Evolutionary conservation across 177 flowering plant genomes (phyloP), one percentile per base, ranked within the genome.

Genomic region (Tripterygium wilfordii): DNA sequence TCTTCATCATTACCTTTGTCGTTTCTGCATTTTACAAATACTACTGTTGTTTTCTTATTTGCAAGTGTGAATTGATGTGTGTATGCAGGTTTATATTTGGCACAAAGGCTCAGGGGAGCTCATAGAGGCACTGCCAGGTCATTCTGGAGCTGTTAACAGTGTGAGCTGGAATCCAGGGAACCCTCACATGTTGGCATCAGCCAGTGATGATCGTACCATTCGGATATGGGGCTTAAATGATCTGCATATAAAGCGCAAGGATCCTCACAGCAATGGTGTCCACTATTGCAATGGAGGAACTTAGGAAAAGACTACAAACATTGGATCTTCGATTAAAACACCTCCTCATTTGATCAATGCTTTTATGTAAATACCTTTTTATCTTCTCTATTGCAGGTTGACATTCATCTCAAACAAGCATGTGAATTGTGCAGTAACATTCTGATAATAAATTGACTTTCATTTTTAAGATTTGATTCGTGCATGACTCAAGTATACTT

Each of bases 121-220:
- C 30, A 39, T 84, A 15, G 67, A 48, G 47, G 65, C 60, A 41
- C 64, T 88, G 54, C 71, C 83, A 20, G 96, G 96, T 25, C 96
- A 88, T 59, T 80, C 94, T 36, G 96, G 91, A 16, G 66, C 79
- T 33, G 87, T 88, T 10, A 88, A 85, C 51, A 78, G 83, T 64
- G 91, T 88, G n/a, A 79, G 83, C 69, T 88, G 96, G 96, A 88
- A 88, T 54, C 95, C 92, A 0, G 55, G 54, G n/a, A 69, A 84
- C 45, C 82, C 79, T 6, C 83, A 85, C 62, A 83, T 88, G 94
- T 54, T 88, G 64, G 96, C 94, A 30, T 82, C 94, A n/a, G 90
- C 80, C 1, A 82, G 96, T 56, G 94, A 88, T 62, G 96, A 88
- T 50, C 79, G 79, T 10, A 85, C 94, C 3, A 74, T 88, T 45